phyloP scores from a whole-genome alignment of 202 grass and related monocot genomes.

The Thinopyrum obtusiflorum region DNA sequence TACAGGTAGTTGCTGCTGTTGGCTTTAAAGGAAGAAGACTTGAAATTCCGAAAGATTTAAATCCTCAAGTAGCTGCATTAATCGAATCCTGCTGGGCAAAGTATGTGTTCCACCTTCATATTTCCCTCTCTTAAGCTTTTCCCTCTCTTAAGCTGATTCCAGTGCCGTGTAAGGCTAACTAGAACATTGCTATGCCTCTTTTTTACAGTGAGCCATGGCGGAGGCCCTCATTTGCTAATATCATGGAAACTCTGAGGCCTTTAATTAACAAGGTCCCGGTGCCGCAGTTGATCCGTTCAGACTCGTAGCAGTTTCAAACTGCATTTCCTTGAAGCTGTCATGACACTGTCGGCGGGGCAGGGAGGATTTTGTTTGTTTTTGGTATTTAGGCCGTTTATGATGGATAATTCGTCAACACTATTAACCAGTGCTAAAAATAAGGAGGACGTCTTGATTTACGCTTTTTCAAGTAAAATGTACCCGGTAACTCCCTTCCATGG shows the following conservation, averaged over 20 bases:
- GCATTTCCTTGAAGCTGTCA: neutral
- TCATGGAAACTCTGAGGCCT: conserved; percentile 76
- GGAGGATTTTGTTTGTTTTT: conserved; percentile 2
- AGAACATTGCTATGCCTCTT: conserved; percentile 1
- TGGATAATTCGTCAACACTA: neutral
- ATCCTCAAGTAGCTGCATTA: conserved; percentile 68
- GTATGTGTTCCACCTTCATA: conserved; percentile 66
- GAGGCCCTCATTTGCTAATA: conserved; percentile 80
- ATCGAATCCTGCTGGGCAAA: conserved; percentile 91
- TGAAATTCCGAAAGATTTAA: conserved; percentile 76
- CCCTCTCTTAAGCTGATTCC: neutral
- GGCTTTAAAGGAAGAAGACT: conserved; percentile 92
- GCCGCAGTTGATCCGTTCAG: conserved; percentile 37
- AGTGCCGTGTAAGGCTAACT: neutral
- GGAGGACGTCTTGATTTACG: neutral
- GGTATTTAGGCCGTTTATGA: conserved; percentile 17
- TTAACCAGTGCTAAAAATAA: conserved; percentile 8
- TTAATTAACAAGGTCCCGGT: conserved; percentile 50
- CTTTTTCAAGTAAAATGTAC: conserved; percentile 17
- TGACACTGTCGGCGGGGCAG: neutral
- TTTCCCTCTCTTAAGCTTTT: conserved; percentile 5
- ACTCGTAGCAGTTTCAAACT: conserved; percentile 27
- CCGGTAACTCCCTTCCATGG: conserved; percentile 29
- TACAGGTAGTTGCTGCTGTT: conserved; percentile 91
- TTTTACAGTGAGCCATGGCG: conserved; percentile 66